phyloP scores from a whole-genome alignment of 176 grass and related monocot species.

The Phoenix dactylifera region DNA sequence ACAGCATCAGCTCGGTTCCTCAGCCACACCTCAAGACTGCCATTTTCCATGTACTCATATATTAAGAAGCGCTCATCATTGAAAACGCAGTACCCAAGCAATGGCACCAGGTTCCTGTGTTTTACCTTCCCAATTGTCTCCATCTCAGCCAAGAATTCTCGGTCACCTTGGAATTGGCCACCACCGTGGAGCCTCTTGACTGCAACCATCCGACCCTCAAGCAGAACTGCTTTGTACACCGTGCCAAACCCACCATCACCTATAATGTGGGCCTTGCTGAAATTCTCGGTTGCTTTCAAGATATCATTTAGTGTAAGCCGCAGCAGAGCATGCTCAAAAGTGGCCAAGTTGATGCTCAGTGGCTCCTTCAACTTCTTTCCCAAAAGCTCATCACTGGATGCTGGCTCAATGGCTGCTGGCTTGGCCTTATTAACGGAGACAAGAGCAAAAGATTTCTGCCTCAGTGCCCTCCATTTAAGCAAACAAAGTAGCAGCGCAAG shows the following conservation, averaged over 20 bases:
- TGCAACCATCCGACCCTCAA: constrained; percentile 58
- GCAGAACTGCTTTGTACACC: constrained; percentile 70
- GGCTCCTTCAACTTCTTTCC: constrained; percentile 75
- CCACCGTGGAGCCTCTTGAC: constrained; percentile 91
- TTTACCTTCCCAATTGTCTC: constrained; percentile 99
- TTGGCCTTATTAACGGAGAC: constrained; percentile 39
- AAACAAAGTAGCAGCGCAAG: constrained; percentile 30
- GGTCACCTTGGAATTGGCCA: constrained; percentile 68
- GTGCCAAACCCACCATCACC: constrained; percentile 93
- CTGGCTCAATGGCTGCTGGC: constrained; percentile 43
- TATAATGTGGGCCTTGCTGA: constrained; percentile 85
- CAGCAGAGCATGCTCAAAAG: constrained; percentile 73
- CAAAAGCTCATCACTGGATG: constrained; percentile 76
- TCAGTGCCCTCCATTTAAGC: constrained; percentile 43
- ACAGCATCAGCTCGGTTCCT: constrained; percentile 67
- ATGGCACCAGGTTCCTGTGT: constrained; percentile 75
- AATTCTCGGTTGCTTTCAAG: constrained; percentile 82
- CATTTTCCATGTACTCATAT: constrained; percentile 96
- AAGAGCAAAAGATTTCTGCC: constrained; percentile 32
- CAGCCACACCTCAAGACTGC: constrained; percentile 89
- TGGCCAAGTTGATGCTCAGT: constrained; percentile 90
- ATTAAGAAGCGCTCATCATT: constrained; percentile 85
- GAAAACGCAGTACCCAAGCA: constrained; percentile 94
- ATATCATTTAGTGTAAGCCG: constrained; percentile 79
- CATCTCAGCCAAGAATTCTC: constrained; percentile 92